These are phyloP conservation scores for Uronychia binucleata DNA, from an alignment of 73 alveolate genomes.

Conservation along the genomic window DNA sequence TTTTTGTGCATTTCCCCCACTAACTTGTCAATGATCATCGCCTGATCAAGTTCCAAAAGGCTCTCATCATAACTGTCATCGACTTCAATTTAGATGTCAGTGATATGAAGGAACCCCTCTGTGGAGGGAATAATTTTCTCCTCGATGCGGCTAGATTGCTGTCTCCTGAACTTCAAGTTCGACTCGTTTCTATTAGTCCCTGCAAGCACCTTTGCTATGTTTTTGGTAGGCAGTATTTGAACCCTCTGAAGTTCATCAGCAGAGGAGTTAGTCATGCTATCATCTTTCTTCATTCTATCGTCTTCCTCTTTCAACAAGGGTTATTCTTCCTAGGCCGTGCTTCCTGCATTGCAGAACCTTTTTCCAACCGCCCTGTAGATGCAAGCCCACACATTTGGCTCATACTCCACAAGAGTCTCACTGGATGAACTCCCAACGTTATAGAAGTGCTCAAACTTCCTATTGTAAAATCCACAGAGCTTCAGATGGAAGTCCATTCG, in stretches of 20 bases:
- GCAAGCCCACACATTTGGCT: constrained; percentile 47
- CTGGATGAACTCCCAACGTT: not conserved
- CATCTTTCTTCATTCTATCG: too few relatives aligned
- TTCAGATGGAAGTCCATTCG: constrained; percentile 1
- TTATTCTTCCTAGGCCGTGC: too few relatives aligned
- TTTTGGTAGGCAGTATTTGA: not conserved
- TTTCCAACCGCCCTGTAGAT: constrained; percentile 19
- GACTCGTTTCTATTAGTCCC: not conserved
- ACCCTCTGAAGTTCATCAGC: not conserved
- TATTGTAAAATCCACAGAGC: not conserved
- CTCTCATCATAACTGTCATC: too few relatives aligned
- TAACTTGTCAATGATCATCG: too few relatives aligned
- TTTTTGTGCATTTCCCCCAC: too few relatives aligned
- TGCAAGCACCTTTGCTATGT: not conserved
- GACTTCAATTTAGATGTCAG: not conserved
- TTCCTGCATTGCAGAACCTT: too few relatives aligned
- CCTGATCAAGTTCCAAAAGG: too few relatives aligned
- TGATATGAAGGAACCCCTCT: not conserved
- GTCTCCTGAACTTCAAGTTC: not conserved
- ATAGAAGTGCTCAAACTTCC: not conserved
- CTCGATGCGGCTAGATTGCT: not conserved
- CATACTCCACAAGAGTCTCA: constrained; percentile 4
- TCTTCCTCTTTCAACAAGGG: too few relatives aligned
- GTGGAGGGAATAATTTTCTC: not conserved
- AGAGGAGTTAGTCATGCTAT: too few relatives aligned